A percentile compares a stretch with the other conserved stretches of the same genome.
Evolutionary conservation across 2,329 filamentous ascomycete species (phyloP).

Genomic region (Sphaerulina musiva): DNA sequence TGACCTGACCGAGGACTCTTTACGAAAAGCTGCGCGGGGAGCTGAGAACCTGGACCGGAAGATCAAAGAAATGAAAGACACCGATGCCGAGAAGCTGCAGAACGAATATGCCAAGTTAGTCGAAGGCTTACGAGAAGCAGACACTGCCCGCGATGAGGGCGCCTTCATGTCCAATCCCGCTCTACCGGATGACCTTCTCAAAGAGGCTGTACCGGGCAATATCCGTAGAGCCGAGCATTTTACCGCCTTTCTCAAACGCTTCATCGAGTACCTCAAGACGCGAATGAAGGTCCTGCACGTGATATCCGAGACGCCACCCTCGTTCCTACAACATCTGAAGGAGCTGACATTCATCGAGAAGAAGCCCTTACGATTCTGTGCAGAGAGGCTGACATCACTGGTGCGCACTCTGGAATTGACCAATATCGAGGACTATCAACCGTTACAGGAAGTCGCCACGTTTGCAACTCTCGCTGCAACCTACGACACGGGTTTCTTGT

Average conservation of each 20-base stretch:
- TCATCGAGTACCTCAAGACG: constrained; percentile 92
- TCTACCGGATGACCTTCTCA: constrained; percentile 84
- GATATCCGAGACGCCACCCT: constrained; percentile 92
- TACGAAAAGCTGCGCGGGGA: constrained; percentile 82
- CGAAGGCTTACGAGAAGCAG: constrained; percentile 78
- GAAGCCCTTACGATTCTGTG: constrained; percentile 89
- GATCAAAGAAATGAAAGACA: constrained; percentile 91
- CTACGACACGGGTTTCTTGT: constrained; percentile 90
- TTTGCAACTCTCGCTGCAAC: constrained; percentile 95
- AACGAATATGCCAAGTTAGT: constrained; percentile 94
- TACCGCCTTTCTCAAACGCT: constrained; percentile 85
- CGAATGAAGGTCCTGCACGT: constrained; percentile 97
- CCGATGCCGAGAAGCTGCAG: constrained; percentile 87
- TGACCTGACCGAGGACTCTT: constrained; percentile 88
- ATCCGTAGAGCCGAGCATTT: constrained; percentile 96
- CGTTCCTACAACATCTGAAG: constrained; percentile 85
- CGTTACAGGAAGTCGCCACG: constrained; percentile 92
- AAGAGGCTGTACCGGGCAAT: constrained; percentile 93
- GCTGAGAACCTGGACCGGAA: constrained; percentile 85
- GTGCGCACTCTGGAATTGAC: constrained; percentile 92
- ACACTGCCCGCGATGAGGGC: constrained; percentile 85
- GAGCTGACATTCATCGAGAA: constrained; percentile 97
- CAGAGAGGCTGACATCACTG: constrained; percentile 86
- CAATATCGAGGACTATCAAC: constrained; percentile 96
- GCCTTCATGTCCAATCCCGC: constrained; percentile 97